Conservation (phyloP, 2,329 filamentous ascomycete genomes). For the Cladophialophora yegresii region DNA sequence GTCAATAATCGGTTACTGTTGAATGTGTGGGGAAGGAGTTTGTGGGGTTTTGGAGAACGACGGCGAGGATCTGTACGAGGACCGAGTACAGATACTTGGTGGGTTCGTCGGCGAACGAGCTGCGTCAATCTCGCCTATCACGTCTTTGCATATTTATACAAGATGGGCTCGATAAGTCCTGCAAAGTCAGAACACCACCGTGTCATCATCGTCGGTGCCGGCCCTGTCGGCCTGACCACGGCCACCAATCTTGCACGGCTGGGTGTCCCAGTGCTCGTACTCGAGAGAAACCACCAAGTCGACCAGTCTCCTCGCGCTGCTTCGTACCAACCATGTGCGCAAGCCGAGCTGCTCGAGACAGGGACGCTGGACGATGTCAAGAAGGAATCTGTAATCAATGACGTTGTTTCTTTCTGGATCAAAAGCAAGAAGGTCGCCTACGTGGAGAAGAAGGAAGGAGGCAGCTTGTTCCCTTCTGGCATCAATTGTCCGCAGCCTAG, state of each 20-base stretch:
- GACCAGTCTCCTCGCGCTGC: constrained; percentile 31
- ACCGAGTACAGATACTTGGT: not conserved
- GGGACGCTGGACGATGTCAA: constrained; percentile 29
- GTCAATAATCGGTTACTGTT: not conserved
- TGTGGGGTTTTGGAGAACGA: constrained; percentile 22
- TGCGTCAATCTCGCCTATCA: not conserved
- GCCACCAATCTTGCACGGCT: constrained; percentile 29
- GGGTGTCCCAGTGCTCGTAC: constrained; percentile 25
- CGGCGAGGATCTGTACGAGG: not conserved
- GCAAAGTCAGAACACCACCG: constrained; percentile 18
- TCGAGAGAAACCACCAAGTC: constrained; percentile 27
- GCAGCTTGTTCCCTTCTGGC: constrained; percentile 51
- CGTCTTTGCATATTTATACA: not conserved
- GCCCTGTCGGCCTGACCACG: constrained; percentile 27
- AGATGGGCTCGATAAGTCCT: constrained; percentile 19
- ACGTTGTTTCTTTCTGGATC: constrained; percentile 30
- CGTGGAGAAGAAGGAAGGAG: constrained; percentile 40
- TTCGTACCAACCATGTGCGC: constrained; percentile 31
- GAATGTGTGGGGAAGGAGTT: constrained; percentile 21
- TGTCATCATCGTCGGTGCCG: constrained; percentile 29
- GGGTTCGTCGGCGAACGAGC: constrained; percentile 1
- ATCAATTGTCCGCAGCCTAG: constrained; percentile 30
- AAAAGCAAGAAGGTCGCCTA: constrained; percentile 27
- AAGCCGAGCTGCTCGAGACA: constrained; percentile 30
- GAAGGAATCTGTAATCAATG: constrained; percentile 29